These are phyloP conservation scores for Centella asiatica DNA, from an alignment of 129 eudicot species.

Conservation along the genomic window DNA sequence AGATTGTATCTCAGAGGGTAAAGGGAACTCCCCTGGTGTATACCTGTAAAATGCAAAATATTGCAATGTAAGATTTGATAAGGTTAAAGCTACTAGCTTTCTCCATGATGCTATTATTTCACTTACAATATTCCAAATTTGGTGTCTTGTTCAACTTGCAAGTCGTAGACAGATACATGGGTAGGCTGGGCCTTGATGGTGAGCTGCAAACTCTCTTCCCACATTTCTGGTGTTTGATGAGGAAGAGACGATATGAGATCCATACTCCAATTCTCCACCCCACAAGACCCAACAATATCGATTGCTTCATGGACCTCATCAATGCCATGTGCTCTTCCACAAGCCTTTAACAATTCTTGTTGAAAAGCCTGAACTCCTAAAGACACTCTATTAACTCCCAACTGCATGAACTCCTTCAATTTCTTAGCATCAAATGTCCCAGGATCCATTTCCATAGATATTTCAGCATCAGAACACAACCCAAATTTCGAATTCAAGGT, in stretches of 20 bases:
- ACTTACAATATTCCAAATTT: slow-evolving; percentile 81
- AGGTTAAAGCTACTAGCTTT: not conserved
- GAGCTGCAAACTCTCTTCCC: slow-evolving; percentile 79
- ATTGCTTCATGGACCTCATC: slow-evolving; percentile 76
- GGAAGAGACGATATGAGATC: slow-evolving; percentile 93
- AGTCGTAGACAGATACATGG: slow-evolving; percentile 82
- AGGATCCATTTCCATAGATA: slow-evolving; percentile 98
- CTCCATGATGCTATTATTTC: not conserved
- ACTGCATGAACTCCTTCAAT: slow-evolving; percentile 51
- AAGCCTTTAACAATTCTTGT: slow-evolving; percentile 68
- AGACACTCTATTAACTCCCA: slow-evolving; percentile 95
- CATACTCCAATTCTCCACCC: slow-evolving; percentile 86
- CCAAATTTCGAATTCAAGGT: slow-evolving; percentile 54
- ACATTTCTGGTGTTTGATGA: slow-evolving; percentile 70
- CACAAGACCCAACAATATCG: slow-evolving; percentile 53
- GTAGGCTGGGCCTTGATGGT: slow-evolving; percentile 54
- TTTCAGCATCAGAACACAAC: slow-evolving; percentile 58
- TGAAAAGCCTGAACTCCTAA: slow-evolving; percentile 97
- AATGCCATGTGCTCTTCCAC: slow-evolving; percentile 87
- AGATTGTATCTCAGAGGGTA: slow-evolving; percentile 76
- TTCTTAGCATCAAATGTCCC: slow-evolving; percentile 73
- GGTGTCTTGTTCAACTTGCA: slow-evolving; percentile 84
- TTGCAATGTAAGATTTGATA: not conserved
- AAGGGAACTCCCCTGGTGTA: slow-evolving; percentile 84
- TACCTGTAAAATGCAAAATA: slow-evolving; percentile 40